These are phyloP conservation scores for Chenopodium quinoa DNA, from an alignment of 148 eudicot genomes.

Conservation along the genomic window DNA sequence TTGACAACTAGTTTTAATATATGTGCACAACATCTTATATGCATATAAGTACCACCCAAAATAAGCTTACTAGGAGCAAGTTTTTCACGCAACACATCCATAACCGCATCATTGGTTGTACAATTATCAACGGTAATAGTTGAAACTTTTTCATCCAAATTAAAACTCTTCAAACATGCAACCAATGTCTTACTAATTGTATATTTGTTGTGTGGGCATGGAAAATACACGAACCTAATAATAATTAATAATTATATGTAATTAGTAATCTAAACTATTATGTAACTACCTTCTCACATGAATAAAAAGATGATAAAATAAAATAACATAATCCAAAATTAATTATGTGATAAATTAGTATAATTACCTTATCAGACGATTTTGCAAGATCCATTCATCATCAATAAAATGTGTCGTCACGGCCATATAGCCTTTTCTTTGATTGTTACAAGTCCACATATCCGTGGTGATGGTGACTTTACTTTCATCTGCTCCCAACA, in stretches of 20 bases:
- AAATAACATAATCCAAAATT: too few relatives aligned
- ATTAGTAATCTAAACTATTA: too few relatives aligned
- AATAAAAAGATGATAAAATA: too few relatives aligned
- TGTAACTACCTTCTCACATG: too few relatives aligned
- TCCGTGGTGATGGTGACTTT: neutral
- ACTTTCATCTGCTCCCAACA: neutral
- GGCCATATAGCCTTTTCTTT: neutral
- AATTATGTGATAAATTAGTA: too few relatives aligned
- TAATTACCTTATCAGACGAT: neutral
- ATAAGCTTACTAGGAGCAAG: neutral
- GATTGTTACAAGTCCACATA: neutral
- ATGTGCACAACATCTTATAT: neutral
- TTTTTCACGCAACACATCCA: neutral
- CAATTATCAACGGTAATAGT: neutral
- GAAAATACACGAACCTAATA: constrained; percentile 7
- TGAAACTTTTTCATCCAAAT: neutral
- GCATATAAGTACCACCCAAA: neutral
- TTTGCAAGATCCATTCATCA: neutral
- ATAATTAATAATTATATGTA: too few relatives aligned
- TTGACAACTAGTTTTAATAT: neutral
- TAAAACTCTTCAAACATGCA: neutral
- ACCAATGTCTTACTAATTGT: neutral
- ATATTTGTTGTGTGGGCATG: constrained; percentile 5
- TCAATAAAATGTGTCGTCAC: neutral
- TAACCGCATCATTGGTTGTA: neutral